phyloP scores from a whole-genome alignment of 345 rosid genomes.

The Citrus mangshanensis region DNA sequence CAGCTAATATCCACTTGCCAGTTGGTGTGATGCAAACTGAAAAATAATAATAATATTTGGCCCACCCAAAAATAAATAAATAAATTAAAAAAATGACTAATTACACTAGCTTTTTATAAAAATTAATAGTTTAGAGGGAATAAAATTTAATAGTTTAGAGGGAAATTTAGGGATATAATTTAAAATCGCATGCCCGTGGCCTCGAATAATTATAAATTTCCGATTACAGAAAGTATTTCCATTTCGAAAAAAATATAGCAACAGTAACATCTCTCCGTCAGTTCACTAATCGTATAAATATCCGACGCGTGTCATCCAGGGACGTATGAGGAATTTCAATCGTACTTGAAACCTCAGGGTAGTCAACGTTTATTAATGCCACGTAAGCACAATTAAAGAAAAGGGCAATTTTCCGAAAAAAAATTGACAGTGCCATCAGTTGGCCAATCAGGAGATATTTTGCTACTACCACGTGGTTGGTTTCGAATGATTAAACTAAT shows the following conservation, averaged over 20 bases:
- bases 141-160: background rate
- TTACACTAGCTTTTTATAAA: too few species aligned
- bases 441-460: background rate
- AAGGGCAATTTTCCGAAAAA: background rate
- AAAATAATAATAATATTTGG: background rate
- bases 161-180: background rate
- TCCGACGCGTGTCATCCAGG: slow-evolving; percentile 11
- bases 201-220: background rate
- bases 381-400: background rate
- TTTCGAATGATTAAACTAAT: background rate
- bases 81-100: too few species aligned
- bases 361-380: slow-evolving; percentile 28
- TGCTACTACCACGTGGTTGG: background rate
- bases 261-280: slow-evolving; percentile 4
- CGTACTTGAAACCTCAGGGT: slow-evolving; percentile 20
- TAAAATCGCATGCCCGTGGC: background rate
- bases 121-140: background rate
- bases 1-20: background rate
- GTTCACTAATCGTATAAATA: background rate
- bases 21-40: background rate
- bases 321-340: slow-evolving; percentile 23
- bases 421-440: background rate
- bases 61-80: background rate
- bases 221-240: background rate
- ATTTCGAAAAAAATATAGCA: background rate